Conservation (phyloP, 192 early-diverging fungal genomes). For the Lobosporangium transversale region DNA sequence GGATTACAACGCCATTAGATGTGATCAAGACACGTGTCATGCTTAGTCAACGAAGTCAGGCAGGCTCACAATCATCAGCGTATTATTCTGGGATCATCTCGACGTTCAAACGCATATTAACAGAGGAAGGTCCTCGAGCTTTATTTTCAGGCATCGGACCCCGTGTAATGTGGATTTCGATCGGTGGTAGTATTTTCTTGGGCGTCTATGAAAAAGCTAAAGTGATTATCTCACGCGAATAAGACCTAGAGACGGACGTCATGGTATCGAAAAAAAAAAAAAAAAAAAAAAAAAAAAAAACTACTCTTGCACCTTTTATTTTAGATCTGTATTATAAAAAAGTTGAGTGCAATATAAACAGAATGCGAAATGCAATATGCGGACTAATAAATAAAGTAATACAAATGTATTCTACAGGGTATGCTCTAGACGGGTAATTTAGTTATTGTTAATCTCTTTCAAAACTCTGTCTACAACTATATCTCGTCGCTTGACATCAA, state of each 20-base stretch:
- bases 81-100: constrained; percentile 74
- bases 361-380: too few species aligned
- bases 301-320: not conserved
- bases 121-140: constrained; percentile 79
- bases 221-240: not conserved
- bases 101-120: constrained; percentile 78
- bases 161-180: constrained; percentile 93
- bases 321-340: too few species aligned
- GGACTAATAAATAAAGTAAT: too few species aligned
- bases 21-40: constrained; percentile 97
- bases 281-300: not conserved
- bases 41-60: constrained; percentile 74
- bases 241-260: too few species aligned
- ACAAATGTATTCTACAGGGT: too few species aligned
- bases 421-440: too few species aligned
- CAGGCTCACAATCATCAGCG: constrained; percentile 46
- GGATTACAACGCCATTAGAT: constrained; percentile 93
- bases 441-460: constrained; percentile 37
- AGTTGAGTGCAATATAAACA: too few species aligned
- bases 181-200: constrained; percentile 95
- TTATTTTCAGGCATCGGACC: constrained; percentile 94
- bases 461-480: constrained; percentile 33
- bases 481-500: constrained; percentile 29
- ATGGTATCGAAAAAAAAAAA: not conserved
- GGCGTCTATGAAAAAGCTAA: constrained; percentile 92